Evolutionary conservation across 2,329 filamentous ascomycete genomes (phyloP).

Genomic region (Furcasterigmium sp.): DNA sequence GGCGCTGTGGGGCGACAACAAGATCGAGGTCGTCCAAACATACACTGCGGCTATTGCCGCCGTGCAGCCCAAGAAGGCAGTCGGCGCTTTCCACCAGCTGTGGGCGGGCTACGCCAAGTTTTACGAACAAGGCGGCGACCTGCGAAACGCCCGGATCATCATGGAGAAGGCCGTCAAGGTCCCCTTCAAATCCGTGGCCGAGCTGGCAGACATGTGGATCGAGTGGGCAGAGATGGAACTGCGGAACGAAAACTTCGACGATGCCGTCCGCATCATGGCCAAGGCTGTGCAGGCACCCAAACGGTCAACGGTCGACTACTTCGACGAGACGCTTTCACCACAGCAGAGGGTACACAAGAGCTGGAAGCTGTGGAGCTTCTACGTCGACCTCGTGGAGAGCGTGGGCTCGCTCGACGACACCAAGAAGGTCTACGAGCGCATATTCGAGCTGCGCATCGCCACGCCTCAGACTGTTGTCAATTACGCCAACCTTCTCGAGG

Average conservation of each 20-base stretch:
- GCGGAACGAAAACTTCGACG: slow-evolving; percentile 91
- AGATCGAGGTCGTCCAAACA: slow-evolving; percentile 83
- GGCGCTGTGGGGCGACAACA: slow-evolving; percentile 92
- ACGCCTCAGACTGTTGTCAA: slow-evolving; percentile 98
- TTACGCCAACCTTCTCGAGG: slow-evolving; percentile 91
- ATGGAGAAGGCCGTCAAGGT: slow-evolving; percentile 98
- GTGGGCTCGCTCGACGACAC: slow-evolving; percentile 89
- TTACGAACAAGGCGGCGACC: slow-evolving; percentile 82
- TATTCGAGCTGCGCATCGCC: slow-evolving; percentile 96
- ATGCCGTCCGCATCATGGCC: slow-evolving; percentile 91
- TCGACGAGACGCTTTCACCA: slow-evolving; percentile 87
- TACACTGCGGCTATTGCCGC: slow-evolving; percentile 92
- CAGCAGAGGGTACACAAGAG: slow-evolving; percentile 98
- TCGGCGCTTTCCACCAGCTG: slow-evolving; percentile 88
- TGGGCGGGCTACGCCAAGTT: slow-evolving; percentile 98
- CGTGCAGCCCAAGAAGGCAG: slow-evolving; percentile 88
- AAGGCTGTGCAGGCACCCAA: slow-evolving; percentile 97
- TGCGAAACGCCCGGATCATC: slow-evolving; percentile 82
- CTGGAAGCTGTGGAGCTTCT: slow-evolving; percentile 99
- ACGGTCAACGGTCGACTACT: slow-evolving; percentile 97
- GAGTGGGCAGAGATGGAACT: slow-evolving; percentile 99
- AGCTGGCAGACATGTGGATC: slow-evolving; percentile 97
- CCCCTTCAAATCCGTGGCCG: slow-evolving; percentile 94
- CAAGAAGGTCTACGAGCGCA: slow-evolving; percentile 89
- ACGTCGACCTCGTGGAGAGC: slow-evolving; percentile 95